Evolutionary conservation across 106 monocot genomes (phyloP).

Genomic region (Dioscorea alata): DNA sequence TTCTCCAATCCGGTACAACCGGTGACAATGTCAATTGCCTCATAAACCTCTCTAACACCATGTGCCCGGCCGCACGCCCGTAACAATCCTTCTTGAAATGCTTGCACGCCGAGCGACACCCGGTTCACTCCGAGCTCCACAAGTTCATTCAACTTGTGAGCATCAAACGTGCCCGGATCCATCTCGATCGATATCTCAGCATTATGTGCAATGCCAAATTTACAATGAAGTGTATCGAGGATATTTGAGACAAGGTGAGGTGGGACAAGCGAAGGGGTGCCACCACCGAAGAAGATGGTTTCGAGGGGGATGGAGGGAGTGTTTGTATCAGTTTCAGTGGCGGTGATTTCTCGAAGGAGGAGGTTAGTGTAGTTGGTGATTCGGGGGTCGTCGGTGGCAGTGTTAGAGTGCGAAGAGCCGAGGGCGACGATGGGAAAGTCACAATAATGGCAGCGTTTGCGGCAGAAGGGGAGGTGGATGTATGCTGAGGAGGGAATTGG

Average conservation of each 20-base stretch:
- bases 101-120: slow-evolving; percentile 95
- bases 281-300: slow-evolving; percentile 89
- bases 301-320: slow-evolving; percentile 29
- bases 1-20: slow-evolving; percentile 39
- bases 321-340: slow-evolving; percentile 16
- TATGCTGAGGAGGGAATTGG: slow-evolving; percentile 54
- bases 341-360: slow-evolving; percentile 67
- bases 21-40: slow-evolving; percentile 56
- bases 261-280: slow-evolving; percentile 91
- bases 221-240: slow-evolving; percentile 31
- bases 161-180: slow-evolving; percentile 95
- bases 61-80: slow-evolving; percentile 75
- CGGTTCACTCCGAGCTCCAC: slow-evolving; percentile 67
- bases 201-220: slow-evolving; percentile 31
- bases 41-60: slow-evolving; percentile 61
- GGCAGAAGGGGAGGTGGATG: slow-evolving; percentile 99
- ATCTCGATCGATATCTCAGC: slow-evolving; percentile 93
- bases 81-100: slow-evolving; percentile 89
- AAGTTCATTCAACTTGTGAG: slow-evolving; percentile 32
- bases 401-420: slow-evolving; percentile 34
- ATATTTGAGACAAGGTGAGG: slow-evolving; percentile 41
- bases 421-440: slow-evolving; percentile 96
- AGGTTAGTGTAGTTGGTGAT: slow-evolving; percentile 62
- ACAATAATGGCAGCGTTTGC: slow-evolving; percentile 94
- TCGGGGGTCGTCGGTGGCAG: slow-evolving; percentile 43